phyloP scores from a whole-genome alignment of 208 protist genomes.

The Leishmania martiniquensis region DNA sequence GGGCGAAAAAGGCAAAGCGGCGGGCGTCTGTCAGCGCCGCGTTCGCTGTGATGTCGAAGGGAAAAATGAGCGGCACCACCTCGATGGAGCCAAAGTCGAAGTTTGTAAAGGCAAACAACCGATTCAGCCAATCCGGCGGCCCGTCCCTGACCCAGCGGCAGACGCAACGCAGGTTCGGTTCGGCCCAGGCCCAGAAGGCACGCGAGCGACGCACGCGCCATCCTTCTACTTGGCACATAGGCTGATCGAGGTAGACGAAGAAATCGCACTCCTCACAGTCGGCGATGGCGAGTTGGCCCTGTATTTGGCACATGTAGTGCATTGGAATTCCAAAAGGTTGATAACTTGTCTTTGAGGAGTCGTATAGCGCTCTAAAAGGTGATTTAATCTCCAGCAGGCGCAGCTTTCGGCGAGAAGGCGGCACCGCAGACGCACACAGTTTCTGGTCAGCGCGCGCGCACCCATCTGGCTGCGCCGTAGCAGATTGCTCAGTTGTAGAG shows the following conservation, averaged over 20 bases:
- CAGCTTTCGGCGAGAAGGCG: constrained; percentile 2
- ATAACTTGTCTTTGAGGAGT: constrained; percentile 43
- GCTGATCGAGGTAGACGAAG: constrained; percentile 85
- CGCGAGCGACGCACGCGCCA: constrained; percentile 76
- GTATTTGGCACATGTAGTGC: constrained; percentile 92
- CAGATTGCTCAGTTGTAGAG: not conserved
- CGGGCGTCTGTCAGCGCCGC: constrained; percentile 46
- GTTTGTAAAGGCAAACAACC: constrained; percentile 60
- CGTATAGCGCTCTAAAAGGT: constrained; percentile 72
- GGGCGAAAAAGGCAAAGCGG: constrained; percentile 71
- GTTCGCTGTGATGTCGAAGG: constrained; percentile 57
- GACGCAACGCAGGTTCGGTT: constrained; percentile 73
- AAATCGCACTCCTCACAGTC: constrained; percentile 90
- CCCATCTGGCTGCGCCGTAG: not conserved
- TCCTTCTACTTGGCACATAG: constrained; percentile 60
- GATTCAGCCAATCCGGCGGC: constrained; percentile 53
- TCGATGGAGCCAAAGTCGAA: constrained; percentile 72
- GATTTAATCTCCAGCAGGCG: constrained; percentile 91
- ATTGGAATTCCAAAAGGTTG: constrained; percentile 81
- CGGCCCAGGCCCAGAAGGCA: constrained; percentile 84
- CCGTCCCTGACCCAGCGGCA: constrained; percentile 69
- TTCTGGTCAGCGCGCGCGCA: not conserved
- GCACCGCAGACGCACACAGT: not conserved
- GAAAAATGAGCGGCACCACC: constrained; percentile 79
- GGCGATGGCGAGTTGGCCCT: constrained; percentile 90